Conservation (phyloP, 352 stramenopile genomes). For the Aphanomyces euteiches region DNA sequence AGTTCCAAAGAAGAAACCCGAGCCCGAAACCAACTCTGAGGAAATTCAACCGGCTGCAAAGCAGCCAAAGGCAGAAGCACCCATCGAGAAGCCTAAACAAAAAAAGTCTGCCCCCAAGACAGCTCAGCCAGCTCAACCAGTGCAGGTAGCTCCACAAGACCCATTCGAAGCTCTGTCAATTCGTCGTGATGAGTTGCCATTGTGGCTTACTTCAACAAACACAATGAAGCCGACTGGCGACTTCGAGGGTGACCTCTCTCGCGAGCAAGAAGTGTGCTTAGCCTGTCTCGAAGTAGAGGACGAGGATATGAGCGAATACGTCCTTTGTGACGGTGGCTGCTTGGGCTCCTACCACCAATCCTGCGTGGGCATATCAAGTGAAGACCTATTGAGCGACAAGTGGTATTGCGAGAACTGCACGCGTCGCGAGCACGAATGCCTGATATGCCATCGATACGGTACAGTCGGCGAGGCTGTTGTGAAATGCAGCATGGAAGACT, state of each 20-base stretch:
- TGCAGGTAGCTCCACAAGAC: background rate
- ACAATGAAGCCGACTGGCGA: slow-evolving; percentile 11
- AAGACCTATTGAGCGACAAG: slow-evolving; percentile 51
- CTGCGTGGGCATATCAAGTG: slow-evolving; percentile 77
- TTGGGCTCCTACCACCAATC: slow-evolving; percentile 90
- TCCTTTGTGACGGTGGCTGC: slow-evolving; percentile 92
- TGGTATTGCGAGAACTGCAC: slow-evolving; percentile 91
- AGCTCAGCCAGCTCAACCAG: background rate
- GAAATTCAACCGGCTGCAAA: background rate
- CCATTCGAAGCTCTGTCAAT: background rate
- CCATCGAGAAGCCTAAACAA: background rate
- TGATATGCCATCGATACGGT: slow-evolving; percentile 84
- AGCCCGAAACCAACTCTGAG: background rate
- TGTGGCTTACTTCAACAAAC: slow-evolving; percentile 7
- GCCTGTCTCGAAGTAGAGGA: slow-evolving; percentile 81
- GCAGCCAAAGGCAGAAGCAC: background rate
- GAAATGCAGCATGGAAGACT: slow-evolving; percentile 54
- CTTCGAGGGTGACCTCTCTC: slow-evolving; percentile 7
- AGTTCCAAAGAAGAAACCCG: background rate
- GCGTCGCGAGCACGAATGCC: slow-evolving; percentile 84
- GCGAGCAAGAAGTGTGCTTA: slow-evolving; percentile 73
- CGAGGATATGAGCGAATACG: slow-evolving; percentile 72
- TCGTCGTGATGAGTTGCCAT: background rate
- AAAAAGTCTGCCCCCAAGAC: background rate
- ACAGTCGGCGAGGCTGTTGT: slow-evolving; percentile 84